Evolutionary conservation across 495 filamentous ascomycete genomes (phyloP).

Genomic region (Geoglossum glabrum): DNA sequence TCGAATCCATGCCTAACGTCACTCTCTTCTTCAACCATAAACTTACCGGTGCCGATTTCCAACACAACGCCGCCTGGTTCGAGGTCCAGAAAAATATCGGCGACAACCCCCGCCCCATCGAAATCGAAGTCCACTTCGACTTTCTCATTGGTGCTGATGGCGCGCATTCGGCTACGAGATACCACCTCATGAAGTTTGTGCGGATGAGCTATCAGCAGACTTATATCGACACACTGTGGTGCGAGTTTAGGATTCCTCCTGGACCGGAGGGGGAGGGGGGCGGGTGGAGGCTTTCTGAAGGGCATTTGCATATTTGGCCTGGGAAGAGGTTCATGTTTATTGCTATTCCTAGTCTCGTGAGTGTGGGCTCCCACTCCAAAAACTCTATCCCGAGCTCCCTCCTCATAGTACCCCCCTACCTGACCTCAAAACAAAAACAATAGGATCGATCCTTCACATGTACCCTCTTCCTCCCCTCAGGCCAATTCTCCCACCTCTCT

Average conservation of each 20-base stretch:
- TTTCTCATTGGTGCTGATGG: conserved; percentile 91
- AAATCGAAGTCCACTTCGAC: conserved; percentile 69
- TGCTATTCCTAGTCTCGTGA: conserved; percentile 59
- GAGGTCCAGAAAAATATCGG: conserved; percentile 27
- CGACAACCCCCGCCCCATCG: conserved; percentile 16
- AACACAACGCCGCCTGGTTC: conserved; percentile 66
- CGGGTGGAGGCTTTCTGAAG: conserved; percentile 57
- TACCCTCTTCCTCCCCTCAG: conserved; percentile 67
- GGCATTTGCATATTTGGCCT: conserved; percentile 97
- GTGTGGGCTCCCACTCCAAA: conserved; percentile 7
- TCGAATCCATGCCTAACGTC: conserved; percentile 69
- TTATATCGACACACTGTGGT: conserved; percentile 95
- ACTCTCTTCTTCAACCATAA: conserved; percentile 83
- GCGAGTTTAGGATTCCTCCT: conserved; percentile 72
- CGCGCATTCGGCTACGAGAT: conserved; percentile 74
- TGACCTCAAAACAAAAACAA: background rate
- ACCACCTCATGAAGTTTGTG: conserved; percentile 83
- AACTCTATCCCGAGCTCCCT: no score
- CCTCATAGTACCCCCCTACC: background rate
- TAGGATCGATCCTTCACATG: conserved; percentile 84
- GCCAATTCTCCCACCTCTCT: conserved; percentile 37
- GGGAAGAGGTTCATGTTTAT: conserved; percentile 92
- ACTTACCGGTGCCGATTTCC: conserved; percentile 70
- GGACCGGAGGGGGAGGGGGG: conserved; percentile 5
- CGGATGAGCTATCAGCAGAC: conserved; percentile 81